Percentiles rank a stretch among this genome's conserved stretches.
phyloP scores from a whole-genome alignment of 305 asterid species.

The Rubia occidens region DNA sequence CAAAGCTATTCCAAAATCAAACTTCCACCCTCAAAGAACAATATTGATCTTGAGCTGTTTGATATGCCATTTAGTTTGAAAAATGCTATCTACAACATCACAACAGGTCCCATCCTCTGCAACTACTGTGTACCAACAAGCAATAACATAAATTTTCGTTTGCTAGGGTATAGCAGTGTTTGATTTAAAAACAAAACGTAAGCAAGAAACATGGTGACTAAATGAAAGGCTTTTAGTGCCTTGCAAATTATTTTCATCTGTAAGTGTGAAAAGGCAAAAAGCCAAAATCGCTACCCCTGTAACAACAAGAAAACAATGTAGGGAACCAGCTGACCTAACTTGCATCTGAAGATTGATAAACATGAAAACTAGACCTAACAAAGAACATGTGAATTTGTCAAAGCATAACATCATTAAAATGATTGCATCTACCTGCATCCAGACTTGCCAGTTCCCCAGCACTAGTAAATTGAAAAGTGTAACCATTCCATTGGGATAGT shows the following conservation, averaged over 20 bases:
- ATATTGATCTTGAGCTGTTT: not conserved
- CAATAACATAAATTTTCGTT: not conserved
- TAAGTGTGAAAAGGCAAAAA: not conserved
- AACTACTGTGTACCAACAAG: not conserved
- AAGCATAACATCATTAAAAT: constrained; percentile 2
- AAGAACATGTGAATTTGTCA: constrained; percentile 1
- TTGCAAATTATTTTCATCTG: not conserved
- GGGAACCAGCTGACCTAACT: not conserved
- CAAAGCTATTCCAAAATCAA: not conserved
- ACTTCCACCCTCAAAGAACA: not conserved
- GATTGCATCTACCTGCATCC: constrained; percentile 76
- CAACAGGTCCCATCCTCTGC: not conserved
- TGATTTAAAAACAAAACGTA: not conserved
- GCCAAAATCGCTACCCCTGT: not conserved
- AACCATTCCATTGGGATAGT: constrained; percentile 95
- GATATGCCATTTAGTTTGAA: not conserved
- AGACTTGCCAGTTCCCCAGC: constrained; percentile 93
- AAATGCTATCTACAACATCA: not conserved
- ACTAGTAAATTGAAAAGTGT: constrained; percentile 92
- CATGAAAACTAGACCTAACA: not conserved
- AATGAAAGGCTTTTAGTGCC: not conserved
- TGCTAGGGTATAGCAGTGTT: not conserved
- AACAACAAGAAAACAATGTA: not conserved
- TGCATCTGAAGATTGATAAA: not conserved
- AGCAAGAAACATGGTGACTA: not conserved